phyloP scores from a whole-genome alignment of 345 rosid genomes.

The Gossypium ekmanianum region DNA sequence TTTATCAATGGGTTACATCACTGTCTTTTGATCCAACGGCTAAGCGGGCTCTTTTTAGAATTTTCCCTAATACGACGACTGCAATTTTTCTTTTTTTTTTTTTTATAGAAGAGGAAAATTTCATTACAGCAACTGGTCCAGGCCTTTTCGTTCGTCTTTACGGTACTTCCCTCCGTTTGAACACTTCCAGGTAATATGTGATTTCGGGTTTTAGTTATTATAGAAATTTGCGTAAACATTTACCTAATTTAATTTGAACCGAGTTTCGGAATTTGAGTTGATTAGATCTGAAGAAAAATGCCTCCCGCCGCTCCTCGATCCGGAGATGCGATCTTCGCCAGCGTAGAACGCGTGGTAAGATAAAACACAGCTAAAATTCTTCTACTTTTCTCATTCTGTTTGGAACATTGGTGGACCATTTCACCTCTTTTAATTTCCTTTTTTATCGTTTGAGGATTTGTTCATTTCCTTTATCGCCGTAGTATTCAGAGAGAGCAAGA shows the following conservation, averaged over 20 bases:
- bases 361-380: not conserved
- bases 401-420: not conserved
- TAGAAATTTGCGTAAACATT: not conserved
- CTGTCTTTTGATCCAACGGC: too few species aligned
- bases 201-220: conserved; percentile 2
- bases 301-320: conserved; percentile 77
- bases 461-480: not conserved
- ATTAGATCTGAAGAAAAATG: conserved; percentile 33
- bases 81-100: too few species aligned
- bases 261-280: not conserved
- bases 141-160: not conserved
- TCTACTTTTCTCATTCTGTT: not conserved
- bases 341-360: conserved; percentile 77
- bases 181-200: not conserved
- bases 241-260: not conserved
- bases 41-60: too few species aligned
- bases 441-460: not conserved
- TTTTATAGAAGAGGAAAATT: too few species aligned
- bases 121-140: not conserved
- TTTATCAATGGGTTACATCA: too few species aligned
- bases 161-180: not conserved
- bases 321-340: conserved; percentile 92
- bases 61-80: too few species aligned
- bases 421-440: not conserved
- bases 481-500: not conserved